Base-by-base conservation (phyloP, 225 moss, liverwort and hornwort species). In the Rhytidiadelphus loreus region DNA sequence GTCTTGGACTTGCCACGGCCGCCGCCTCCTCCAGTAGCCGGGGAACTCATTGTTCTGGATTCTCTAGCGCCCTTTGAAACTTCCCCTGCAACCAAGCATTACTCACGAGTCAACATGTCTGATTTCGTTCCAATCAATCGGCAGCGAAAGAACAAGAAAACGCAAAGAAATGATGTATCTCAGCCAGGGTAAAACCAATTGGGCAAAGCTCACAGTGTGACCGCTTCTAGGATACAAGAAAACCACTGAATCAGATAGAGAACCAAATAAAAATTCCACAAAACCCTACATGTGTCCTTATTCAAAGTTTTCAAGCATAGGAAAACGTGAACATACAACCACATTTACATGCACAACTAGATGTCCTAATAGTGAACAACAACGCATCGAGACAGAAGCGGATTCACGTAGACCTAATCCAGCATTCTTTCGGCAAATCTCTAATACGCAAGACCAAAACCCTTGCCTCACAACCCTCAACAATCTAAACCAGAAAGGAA, bases 1-100 rank as follows among this genome's bases (percentile, higher is more conserved):
- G 89, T 94, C 92, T 96, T 97, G 80, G 96, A 92, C 95, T 97
- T 97, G 74, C 94, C 94, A n/a, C 94, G 94, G 88, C 94, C 94
- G 68, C 93, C 93, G 82, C 94, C 94, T 56, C 93, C 93, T 50
- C 92, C 91, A 44, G 93, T 81, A 23, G 89, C 89, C 39, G 92
- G 89, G 78, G 92, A 91, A 88, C 91, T 92, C 93, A 93, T 93
- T 72, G 83, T 71, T 89, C 64, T 83, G 22, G 78, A 86, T 41
- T 66, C 72, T 44, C 91, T n/a, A 12, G 50, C 41, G 52, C 53
- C 25, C 59, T 71, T 33, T 13, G 35, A 80, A 74, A 72, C 66
- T n/a, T 35, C 50, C 46, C 50, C 90, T 88, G 90, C 85, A 82
- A 56, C 22, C 57, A 35, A 64, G 13, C 33, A 73, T 30, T 21